These are phyloP conservation scores for Colletotrichum horii DNA, from an alignment of 2,329 filamentous ascomycete species.

Conservation along the genomic window DNA sequence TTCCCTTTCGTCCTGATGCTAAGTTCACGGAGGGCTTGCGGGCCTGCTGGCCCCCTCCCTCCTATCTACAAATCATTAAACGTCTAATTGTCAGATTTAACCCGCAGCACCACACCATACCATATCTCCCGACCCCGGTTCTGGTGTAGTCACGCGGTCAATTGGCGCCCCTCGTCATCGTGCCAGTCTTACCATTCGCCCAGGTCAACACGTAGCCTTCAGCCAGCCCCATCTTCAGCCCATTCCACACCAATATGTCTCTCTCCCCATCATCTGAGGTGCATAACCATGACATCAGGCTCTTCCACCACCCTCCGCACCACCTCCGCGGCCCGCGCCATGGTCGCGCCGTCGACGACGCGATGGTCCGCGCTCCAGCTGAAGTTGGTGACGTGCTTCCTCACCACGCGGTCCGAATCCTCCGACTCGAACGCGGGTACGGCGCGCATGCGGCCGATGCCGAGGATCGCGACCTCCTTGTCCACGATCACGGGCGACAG, in stretches of 20 bases:
- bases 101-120: not conserved
- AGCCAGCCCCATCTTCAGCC: not conserved
- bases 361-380: slow-evolving; percentile 97
- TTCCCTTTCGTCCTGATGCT: not conserved
- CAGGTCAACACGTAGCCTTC: not conserved
- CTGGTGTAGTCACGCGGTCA: not conserved
- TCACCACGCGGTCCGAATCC: slow-evolving; percentile 64
- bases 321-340: slow-evolving; percentile 86
- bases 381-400: slow-evolving; percentile 83
- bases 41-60: not conserved
- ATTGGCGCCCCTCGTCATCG: not conserved
- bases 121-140: not conserved
- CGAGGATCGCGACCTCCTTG: slow-evolving; percentile 89
- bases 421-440: slow-evolving; percentile 75
- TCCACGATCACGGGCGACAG: slow-evolving; percentile 91
- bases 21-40: not conserved
- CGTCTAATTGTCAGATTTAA: not conserved
- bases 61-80: not conserved
- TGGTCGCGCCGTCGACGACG: slow-evolving; percentile 92
- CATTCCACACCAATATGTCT: not conserved
- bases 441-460: slow-evolving; percentile 79
- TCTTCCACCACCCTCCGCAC: slow-evolving; percentile 82
- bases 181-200: not conserved
- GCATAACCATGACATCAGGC: slow-evolving; percentile 85
- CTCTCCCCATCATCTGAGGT: slow-evolving; percentile 64